Conservation (phyloP, 2,329 filamentous ascomycete species). For the Cytospora paraplurivora region DNA sequence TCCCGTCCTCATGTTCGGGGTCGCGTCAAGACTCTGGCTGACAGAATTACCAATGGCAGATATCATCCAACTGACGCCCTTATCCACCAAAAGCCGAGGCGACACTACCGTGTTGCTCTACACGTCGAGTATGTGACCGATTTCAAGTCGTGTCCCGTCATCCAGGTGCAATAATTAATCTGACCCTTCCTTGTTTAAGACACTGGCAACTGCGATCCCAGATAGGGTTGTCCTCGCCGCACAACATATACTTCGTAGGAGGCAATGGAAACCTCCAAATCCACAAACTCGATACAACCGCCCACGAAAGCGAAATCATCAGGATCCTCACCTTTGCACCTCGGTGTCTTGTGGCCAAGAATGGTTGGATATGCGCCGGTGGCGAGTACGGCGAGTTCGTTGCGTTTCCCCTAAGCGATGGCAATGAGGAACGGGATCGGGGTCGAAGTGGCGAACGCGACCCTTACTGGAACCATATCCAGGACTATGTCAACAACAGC, state of each 20-base stretch:
- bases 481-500: constrained; percentile 4
- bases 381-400: constrained; percentile 88
- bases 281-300: constrained; percentile 69
- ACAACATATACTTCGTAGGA: constrained; percentile 83
- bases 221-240: constrained; percentile 76
- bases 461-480: constrained; percentile 33
- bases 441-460: constrained; percentile 38
- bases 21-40: constrained; percentile 29
- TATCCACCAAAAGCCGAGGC: constrained; percentile 61
- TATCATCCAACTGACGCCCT: constrained; percentile 67
- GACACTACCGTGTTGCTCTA: constrained; percentile 59
- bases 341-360: constrained; percentile 83
- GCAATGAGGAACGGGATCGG: constrained; percentile 32
- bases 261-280: constrained; percentile 66
- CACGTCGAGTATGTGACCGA: constrained; percentile 53
- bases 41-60: constrained; percentile 43
- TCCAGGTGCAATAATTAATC: not conserved
- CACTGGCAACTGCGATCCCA: constrained; percentile 91
- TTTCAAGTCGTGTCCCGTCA: constrained; percentile 57
- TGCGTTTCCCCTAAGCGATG: constrained; percentile 65
- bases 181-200: constrained; percentile 44
- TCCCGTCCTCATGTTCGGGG: constrained; percentile 2
- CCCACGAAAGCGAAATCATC: constrained; percentile 71
- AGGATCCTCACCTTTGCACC: constrained; percentile 72
- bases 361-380: constrained; percentile 89